Base-by-base conservation (phyloP, 768 basidiomycete species). In the Russula earlei region DNA sequence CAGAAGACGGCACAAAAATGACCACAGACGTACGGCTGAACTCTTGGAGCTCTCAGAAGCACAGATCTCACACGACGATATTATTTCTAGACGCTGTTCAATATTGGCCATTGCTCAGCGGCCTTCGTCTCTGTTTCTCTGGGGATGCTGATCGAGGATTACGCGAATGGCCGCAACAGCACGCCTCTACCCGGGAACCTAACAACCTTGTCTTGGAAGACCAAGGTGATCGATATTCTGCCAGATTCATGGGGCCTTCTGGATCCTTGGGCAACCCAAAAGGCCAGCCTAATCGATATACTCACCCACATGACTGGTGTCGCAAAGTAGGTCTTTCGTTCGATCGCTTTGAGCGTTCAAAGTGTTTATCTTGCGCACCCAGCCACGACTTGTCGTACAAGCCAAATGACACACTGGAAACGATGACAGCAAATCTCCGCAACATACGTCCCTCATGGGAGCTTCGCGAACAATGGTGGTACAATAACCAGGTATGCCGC, bases 81-180 rank as follows among this genome's bases (percentile, higher is more conserved):
- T 34, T 27, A 40, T 11, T 37, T 34, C 34, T 38, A 74, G 74
- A 76, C 75, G 0, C 51, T 75, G 27, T 73, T 74, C 55, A 57
- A 61, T 37, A 61, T 74, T 37, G 73, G 62, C 2, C 74, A 71
- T 0, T 67, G 69, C 25, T 73, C 71, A 8, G 72, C 75, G 44
- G 71, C 71, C 5, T 76, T 76, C 63, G 63, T 74, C 6, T 64
- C 67, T 2, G 69, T 67, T 0, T 67, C 73, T 1, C 47, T 76
- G 1, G 74, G 76, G 4, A 68, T 77, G 12, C 66, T 76, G 22
- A 71, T 75, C 45, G 70, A 74, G 25, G 74, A 75, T 58, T 75
- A 70, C 58, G 66, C 65, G 14, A 54, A 64, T 12, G 68, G 72
- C 3, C 64, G 61, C 22, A 75, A 74, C 40, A 56, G 60, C 6